Evolutionary conservation across 1,284 basidiomycete species (phyloP), one percentile per base, ranked within the genome.

Genomic region (Hortiboletus rubellus): DNA sequence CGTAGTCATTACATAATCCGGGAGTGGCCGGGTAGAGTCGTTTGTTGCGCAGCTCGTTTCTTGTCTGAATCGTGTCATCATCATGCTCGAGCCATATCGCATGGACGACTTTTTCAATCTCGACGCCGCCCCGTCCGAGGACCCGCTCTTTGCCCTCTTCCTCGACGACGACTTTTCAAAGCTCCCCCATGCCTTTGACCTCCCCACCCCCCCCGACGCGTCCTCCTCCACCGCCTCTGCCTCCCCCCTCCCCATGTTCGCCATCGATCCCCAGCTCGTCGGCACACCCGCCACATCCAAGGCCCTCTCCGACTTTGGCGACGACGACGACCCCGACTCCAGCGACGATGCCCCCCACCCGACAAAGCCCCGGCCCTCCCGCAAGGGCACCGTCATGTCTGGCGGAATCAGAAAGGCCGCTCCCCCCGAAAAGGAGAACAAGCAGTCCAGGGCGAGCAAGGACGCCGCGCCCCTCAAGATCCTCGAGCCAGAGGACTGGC

Each of bases 301-400:
- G 62, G 66, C 71, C 0, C 55, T 62, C 53, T 77, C 71, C 54
- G 72, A 79, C 40, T 61, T 66, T 44, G 67, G 59, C 18, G 67
- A 69, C 14, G 67, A 68, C 14, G 68, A 71, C 2, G 43, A 57
- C 30, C 68, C 70, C 17, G 14, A 14, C 15, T 56, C 52, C 2
- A 72, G 71, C 38, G 64, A 69, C 63, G 45, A 64, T 41, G 15
- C 58, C 48, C 63, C 40, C 15, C 63, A 50, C 75, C 76, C 46
- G 4, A 24, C 46, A 15, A 60, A 55, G 76, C 6, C 53, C 79
- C 68, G 82, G 84, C 64, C 79, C 78, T 54, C 78, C 2, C 77
- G 88, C 50, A 86, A 84, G 67, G 87, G 87, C 46, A 88, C 87
- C 4, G 84, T 91, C 43, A 81, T 83, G 47, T 82, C 83, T 2